These are phyloP conservation scores for Phytophthora brassicae DNA, from an alignment of 352 stramenopile genomes.

Conservation along the genomic window DNA sequence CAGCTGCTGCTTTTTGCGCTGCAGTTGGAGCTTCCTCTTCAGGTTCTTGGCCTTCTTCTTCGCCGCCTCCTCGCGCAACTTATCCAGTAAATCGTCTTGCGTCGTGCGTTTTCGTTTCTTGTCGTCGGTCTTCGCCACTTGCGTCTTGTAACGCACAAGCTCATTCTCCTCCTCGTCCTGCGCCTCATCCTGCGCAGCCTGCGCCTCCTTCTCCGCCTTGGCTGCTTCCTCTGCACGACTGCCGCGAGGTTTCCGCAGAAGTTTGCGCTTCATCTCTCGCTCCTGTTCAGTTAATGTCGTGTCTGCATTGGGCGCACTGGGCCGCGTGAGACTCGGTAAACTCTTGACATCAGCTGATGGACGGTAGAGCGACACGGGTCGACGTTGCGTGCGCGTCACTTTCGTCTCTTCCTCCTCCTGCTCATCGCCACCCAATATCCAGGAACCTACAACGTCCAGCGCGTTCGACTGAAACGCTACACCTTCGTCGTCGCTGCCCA, in stretches of 20 bases:
- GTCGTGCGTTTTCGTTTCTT: conserved; percentile 71
- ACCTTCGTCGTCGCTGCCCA: conserved; percentile 47
- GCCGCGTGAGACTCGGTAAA: conserved; percentile 37
- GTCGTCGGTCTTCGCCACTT: conserved; percentile 10
- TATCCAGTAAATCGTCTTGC: conserved; percentile 72
- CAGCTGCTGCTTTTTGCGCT: conserved; percentile 79
- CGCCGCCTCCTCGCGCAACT: conserved; percentile 60
- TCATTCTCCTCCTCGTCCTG: conserved; percentile 66
- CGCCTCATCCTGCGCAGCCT: conserved; percentile 33
- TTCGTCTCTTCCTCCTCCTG: conserved; percentile 14
- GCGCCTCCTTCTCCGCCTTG: conserved; percentile 31
- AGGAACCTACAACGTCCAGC: conserved; percentile 68
- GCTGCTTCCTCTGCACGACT: conserved; percentile 34
- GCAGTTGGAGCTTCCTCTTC: conserved; percentile 71
- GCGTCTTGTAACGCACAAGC: conserved; percentile 46
- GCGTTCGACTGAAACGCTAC: conserved; percentile 55
- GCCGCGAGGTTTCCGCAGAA: conserved; percentile 61
- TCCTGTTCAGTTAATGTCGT: conserved; percentile 53
- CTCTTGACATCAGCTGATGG: conserved; percentile 31
- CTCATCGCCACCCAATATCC: conserved; percentile 45
- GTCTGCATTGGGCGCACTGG: conserved; percentile 18
- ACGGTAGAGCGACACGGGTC: conserved; percentile 58
- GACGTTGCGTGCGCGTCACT: conserved; percentile 4
- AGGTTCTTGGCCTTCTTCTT: conserved; percentile 76
- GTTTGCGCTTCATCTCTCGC: conserved; percentile 73